Evolutionary conservation across 345 rosid genomes (phyloP).

Genomic region (Linum trigynum): DNA sequence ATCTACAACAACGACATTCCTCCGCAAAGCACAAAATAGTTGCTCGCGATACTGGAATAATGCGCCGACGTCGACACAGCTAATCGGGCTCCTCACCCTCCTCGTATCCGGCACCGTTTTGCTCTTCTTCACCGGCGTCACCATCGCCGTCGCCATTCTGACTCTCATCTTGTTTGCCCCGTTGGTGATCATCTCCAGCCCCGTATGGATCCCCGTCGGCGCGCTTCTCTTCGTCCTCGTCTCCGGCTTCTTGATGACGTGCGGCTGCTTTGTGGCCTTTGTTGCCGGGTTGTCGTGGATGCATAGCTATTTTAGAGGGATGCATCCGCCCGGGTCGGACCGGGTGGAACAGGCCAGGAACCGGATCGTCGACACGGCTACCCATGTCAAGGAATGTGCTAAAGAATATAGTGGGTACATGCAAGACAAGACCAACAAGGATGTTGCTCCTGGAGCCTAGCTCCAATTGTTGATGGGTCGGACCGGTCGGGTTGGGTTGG

Average conservation of each 20-base stretch:
- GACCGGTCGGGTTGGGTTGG: too few relatives aligned
- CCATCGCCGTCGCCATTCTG: not conserved
- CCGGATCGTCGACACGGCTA: not conserved
- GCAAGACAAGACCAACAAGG: not conserved
- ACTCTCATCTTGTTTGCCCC: not conserved
- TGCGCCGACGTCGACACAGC: not conserved
- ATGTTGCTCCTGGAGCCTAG: not conserved
- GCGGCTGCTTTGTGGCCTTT: not conserved
- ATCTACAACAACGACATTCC: not conserved
- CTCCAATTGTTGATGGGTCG: too few relatives aligned
- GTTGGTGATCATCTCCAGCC: not conserved
- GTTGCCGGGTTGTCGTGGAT: not conserved
- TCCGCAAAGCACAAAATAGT: not conserved
- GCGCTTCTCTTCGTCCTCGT: not conserved
- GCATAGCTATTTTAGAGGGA: not conserved
- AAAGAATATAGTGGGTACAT: not conserved
- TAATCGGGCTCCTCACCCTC: not conserved
- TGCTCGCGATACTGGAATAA: not conserved
- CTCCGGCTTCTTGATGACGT: not conserved
- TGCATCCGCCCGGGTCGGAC: not conserved
- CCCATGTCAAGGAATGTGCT: not conserved
- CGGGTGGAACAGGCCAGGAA: not conserved
- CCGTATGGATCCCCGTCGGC: not conserved
- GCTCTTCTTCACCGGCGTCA: not conserved
- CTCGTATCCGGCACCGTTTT: not conserved